Percentiles rank a stretch among this genome's conserved stretches.
These are phyloP conservation scores for Buddleja alternifolia DNA, from an alignment of 257 asterid genomes.

Conservation along the genomic window DNA sequence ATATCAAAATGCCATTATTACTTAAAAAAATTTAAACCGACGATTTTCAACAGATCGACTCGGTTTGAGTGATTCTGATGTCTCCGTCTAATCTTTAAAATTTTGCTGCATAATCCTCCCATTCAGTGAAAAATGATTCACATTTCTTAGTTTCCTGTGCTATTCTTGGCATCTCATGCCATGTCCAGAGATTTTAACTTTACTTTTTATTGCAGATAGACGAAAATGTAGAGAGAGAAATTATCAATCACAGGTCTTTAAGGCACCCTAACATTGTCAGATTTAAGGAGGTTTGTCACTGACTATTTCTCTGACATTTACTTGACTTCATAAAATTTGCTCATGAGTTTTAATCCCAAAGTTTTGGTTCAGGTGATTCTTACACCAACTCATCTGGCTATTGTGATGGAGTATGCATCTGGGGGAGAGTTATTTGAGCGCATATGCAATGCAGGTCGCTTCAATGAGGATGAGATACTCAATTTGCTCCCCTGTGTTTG, in stretches of 20 bases:
- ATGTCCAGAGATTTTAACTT: no score
- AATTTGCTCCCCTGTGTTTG: conserved; percentile 5
- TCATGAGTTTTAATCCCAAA: not conserved
- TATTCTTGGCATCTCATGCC: no score
- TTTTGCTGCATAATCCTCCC: no score
- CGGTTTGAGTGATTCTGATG: no score
- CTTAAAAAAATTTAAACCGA: no score
- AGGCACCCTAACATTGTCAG: conserved; percentile 89
- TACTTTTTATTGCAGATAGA: conserved; percentile 65
- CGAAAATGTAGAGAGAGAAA: conserved; percentile 88
- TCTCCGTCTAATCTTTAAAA: no score
- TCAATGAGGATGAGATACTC: conserved; percentile 84
- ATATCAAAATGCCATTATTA: no score
- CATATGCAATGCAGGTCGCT: conserved; percentile 82
- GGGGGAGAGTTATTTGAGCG: conserved; percentile 94
- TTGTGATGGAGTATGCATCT: conserved; percentile 95
- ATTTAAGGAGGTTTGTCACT: conserved; percentile 68
- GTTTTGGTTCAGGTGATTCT: conserved; percentile 65
- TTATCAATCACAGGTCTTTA: conserved; percentile 84
- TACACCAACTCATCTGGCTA: conserved; percentile 90
- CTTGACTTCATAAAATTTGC: not conserved
- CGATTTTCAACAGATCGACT: no score
- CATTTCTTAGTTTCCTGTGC: no score
- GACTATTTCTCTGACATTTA: not conserved
- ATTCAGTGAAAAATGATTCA: no score